A percentile compares a stretch with the other conserved stretches of the same genome.
These are phyloP conservation scores for Suhomyces tanzawaensis DNA, from an alignment of 805 yeast species.

Conservation along the genomic window DNA sequence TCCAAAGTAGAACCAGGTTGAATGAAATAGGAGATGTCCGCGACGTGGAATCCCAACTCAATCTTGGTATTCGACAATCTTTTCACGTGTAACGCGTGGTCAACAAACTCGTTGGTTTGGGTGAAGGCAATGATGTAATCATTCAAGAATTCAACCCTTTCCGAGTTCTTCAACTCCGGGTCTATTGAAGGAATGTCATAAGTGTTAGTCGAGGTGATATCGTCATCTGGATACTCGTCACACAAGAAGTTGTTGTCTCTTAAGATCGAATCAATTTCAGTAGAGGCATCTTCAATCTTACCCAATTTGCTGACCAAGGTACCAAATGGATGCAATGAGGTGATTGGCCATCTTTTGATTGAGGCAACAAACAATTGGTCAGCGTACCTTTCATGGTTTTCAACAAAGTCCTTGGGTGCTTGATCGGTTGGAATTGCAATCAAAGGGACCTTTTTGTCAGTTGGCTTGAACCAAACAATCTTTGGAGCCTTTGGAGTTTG, in stretches of 20 bases:
- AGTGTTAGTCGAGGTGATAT: conserved; percentile 17
- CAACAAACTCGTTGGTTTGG: conserved; percentile 57
- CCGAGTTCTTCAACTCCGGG: conserved; percentile 29
- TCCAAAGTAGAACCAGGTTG: conserved; percentile 76
- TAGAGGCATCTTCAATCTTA: conserved; percentile 65
- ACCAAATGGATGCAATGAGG: conserved; percentile 97
- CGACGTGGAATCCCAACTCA: conserved; percentile 82
- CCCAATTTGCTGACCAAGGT: conserved; percentile 87
- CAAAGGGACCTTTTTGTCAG: conserved; percentile 95
- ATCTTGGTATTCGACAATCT: conserved; percentile 56
- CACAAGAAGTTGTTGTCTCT: conserved; percentile 82
- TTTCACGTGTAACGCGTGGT: conserved; percentile 82
- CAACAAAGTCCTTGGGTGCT: conserved; percentile 94
- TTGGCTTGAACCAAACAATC: conserved; percentile 98
- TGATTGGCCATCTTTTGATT: conserved; percentile 98
- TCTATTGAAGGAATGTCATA: conserved; percentile 43
- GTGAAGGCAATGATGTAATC: conserved; percentile 67
- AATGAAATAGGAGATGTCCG: conserved; percentile 73
- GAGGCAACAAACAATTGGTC: conserved; percentile 88
- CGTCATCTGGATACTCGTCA: conserved; percentile 67
- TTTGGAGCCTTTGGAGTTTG: conserved; percentile 66
- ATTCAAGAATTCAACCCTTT: conserved; percentile 51
- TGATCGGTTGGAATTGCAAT: conserved; percentile 99
- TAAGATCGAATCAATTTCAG: conserved; percentile 84
- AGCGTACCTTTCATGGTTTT: conserved; percentile 79